Conservation (phyloP, 352 stramenopile species). For the Globisporangium takayamanum region DNA sequence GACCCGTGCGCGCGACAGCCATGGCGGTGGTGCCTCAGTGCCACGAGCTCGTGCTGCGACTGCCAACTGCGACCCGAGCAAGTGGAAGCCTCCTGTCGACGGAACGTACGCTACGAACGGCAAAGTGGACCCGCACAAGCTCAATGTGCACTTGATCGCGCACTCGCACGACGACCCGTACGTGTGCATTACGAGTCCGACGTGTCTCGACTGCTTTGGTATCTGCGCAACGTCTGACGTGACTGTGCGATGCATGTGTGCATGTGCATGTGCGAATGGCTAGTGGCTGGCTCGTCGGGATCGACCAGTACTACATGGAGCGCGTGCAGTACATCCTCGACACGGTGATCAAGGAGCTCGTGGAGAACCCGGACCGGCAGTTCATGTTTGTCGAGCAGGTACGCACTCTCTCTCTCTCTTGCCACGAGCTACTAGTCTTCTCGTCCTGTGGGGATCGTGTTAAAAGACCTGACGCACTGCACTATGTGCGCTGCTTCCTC, state of each 20-base stretch:
- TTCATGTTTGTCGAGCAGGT: conserved; percentile 94
- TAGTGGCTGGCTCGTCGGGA: conserved; percentile 91
- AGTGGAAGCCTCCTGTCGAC: conserved; percentile 58
- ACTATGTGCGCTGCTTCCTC: not conserved
- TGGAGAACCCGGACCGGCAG: conserved; percentile 85
- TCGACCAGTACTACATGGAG: conserved; percentile 96
- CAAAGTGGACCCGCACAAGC: conserved; percentile 44
- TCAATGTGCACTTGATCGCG: conserved; percentile 96
- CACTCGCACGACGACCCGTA: conserved; percentile 95
- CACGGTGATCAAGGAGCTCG: conserved; percentile 85
- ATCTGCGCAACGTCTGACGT: not conserved
- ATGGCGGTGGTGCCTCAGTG: conserved; percentile 1
- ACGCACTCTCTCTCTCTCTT: not conserved
- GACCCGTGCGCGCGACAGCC: conserved; percentile 8
- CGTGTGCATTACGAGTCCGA: conserved; percentile 6
- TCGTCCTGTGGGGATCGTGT: not conserved
- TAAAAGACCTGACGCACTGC: no score
- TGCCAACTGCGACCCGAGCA: conserved; percentile 41
- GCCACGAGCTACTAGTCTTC: not conserved
- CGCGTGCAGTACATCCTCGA: conserved; percentile 95
- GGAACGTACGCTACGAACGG: conserved; percentile 64
- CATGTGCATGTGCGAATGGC: not conserved
- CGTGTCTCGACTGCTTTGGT: not conserved
- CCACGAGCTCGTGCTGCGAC: not conserved
- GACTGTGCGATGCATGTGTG: not conserved